Base-by-base conservation (phyloP, 768 basidiomycete genomes). In the Mycena chlorophos region DNA sequence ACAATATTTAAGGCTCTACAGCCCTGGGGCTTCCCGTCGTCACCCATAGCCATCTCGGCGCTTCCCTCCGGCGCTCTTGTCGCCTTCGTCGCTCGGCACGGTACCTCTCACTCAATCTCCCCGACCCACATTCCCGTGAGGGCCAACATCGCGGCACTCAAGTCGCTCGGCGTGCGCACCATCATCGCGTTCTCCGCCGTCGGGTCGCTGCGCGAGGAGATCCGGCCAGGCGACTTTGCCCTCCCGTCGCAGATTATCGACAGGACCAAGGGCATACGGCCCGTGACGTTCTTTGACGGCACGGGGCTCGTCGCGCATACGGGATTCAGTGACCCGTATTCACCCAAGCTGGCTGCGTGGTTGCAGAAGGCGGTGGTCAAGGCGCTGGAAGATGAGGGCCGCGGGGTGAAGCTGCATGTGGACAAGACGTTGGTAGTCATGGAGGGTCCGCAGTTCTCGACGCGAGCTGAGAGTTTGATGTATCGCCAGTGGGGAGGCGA, bases 401-500 rank as follows among this genome's bases (percentile, higher is more conserved):
- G 77, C 10, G 80, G 78, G 1, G 84, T 87, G 31, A 75, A 82
- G 71, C 71, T 98, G 52, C 91, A 94, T 71, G 85, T 82, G 49
- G 88, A 84, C 26, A 94, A 88, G 78, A 88, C 86, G 19, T 83
- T 98, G 54, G 88, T 98, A 46, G 94, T 92, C 68, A 98, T 98
- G 93, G 94, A 98, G 68, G 95, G 95, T 47, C 91, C 91, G 28
- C 94, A 94, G 72, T 99, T 99, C 78, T 96, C 94, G 52, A 99
- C 96, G n/a, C 77, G 96, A 31, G 96, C 96, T 17, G 96, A 99
- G 81, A 94, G 91, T 66, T 65, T 82, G 65, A 94, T 97, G 94
- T 97, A 98, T 71, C 80, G 94, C 20, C 78, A 80, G 45, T 95
- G 91, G 89, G 96, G 96, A 8, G 91, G 85, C 5, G 92, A 96